Base-by-base conservation (phyloP, 75 land plant genomes). In the Azolla pinnata region DNA sequence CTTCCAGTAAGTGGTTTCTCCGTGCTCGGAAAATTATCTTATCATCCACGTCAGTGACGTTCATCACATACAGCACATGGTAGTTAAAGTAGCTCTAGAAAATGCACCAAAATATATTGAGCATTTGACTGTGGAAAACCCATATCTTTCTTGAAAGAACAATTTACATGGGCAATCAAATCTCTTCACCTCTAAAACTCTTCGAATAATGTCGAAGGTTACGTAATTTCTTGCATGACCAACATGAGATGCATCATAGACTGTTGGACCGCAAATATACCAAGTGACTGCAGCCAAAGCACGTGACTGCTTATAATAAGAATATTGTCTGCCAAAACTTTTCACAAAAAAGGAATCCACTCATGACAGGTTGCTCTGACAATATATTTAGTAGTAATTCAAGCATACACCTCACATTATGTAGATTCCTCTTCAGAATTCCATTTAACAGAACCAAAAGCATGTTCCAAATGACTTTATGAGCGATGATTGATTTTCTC, bases 241-340 rank as follows among this genome's bases (percentile, higher is more conserved):
- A 0, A 76, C 52, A 51, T 76, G 79, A 0, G 79, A 72, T 25
- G 79, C 66, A 62, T 76, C 79, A 60, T 76, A 76, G 17, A 76
- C 79, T 61, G 79, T 76, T 35, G 79, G 79, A 0, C 79, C 79
- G 61, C 79, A 76, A 29, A 72, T 76, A 20, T 76, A 76, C 79
- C 79, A 76, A 19, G 70, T 76, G 31, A 76, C 79, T 76, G 70
- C 33, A 55, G 5, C 59, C 57, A 67, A 16, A 29, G 31, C 56
- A 16, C 32, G 17, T 16, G 47, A 3, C 20, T 48, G 29, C 25
- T 24, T 27, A 18, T 10, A n/a, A 42, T 17, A 60, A 42, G 34
- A 35, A 58, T 12, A 4, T 17, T 57, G 27, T 17, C 21, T 16
- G n/a, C 44, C 30, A 3, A 30, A 14, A 1, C 44, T 19, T 12